Base-by-base conservation (phyloP, 352 stramenopile genomes). In the Globisporangium splendens region DNA sequence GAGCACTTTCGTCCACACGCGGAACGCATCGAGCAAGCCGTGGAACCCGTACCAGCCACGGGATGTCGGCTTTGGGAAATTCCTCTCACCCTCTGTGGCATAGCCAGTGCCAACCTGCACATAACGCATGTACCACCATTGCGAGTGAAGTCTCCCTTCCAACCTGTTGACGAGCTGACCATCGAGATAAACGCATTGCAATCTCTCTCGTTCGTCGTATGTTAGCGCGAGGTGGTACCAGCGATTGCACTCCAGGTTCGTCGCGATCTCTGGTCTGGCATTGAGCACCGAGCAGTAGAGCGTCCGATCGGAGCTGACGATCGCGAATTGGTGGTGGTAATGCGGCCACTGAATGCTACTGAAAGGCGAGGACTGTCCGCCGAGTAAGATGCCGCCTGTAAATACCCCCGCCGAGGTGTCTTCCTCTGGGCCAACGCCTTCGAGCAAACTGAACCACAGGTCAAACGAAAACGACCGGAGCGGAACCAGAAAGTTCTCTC, bases 271-370 rank as follows among this genome's bases (percentile, higher is more conserved):
- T 12, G 46, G 55, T 51, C 66, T 69, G 7, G 48, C 22, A 17
- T 78, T 65, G n/a, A 82, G 50, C 28, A 83, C 64, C 10, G 75
- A 81, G 66, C 70, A 81, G 56, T 73, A 83, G 0, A 86, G 38
- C 20, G 68, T 72, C 8, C 60, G n/a, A 11, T 76, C 61, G 11
- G 63, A 65, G 46, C 78, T 72, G 7, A 86, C 62, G 47, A 69
- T 49, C 35, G 73, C 51, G 20, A 74, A 72, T 58, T 80, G 71
- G 44, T 77, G 63, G 43, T 80, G 70, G 54, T 72, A 80, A 48
- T 79, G 17, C 20, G 70, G 65, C 70, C 70, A 79, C 28, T 65
- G 54, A 15, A 48, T 48, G 43, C 58, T 61, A 28, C 58, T 53
- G 60, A 68, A 63, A 20, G 67, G 53, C 8, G 70, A 63, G 1